phyloP scores from a whole-genome alignment of 768 basidiomycete species.

The Candolleomyces efflorescens region DNA sequence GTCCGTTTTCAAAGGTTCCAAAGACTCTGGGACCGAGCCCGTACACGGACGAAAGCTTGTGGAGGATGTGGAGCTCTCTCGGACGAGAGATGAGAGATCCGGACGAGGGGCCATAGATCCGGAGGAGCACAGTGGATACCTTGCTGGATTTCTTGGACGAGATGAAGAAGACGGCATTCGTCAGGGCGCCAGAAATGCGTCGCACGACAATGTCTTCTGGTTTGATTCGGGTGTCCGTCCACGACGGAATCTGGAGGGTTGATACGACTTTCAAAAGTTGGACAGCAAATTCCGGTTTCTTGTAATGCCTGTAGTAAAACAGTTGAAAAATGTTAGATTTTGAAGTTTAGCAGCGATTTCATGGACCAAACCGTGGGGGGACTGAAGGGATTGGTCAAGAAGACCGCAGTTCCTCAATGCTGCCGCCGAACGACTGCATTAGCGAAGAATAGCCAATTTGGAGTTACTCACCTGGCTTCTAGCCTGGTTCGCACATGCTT shows the following conservation, averaged over 20 bases:
- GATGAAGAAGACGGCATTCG: conserved; percentile 96
- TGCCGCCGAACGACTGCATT: conserved; percentile 29
- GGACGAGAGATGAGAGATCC: conserved; percentile 83
- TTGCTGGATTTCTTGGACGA: conserved; percentile 55
- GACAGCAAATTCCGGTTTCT: conserved; percentile 38
- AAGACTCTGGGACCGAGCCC: conserved; percentile 87
- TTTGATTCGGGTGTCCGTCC: conserved; percentile 46
- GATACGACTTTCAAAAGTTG: conserved; percentile 54
- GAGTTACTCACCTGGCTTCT: conserved; percentile 62
- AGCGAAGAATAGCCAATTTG: conserved; percentile 21
- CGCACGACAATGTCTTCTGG: conserved; percentile 53
- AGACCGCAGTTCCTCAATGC: conserved; percentile 6
- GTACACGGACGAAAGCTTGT: conserved; percentile 84
- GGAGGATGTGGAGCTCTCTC: conserved; percentile 82
- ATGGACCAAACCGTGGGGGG: conserved; percentile 26
- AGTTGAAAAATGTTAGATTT: conserved; percentile 19
- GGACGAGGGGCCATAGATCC: conserved; percentile 90
- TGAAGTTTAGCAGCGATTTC: not conserved
- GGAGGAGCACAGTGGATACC: conserved; percentile 71
- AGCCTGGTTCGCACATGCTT: conserved; percentile 51
- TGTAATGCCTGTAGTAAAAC: conserved; percentile 49
- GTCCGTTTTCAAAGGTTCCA: conserved; percentile 94
- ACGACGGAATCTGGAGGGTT: conserved; percentile 52
- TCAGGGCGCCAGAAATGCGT: conserved; percentile 88
- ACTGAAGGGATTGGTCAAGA: conserved; percentile 26